Conservation (phyloP, 768 basidiomycete species). For the Leccinum aurantiacum region DNA sequence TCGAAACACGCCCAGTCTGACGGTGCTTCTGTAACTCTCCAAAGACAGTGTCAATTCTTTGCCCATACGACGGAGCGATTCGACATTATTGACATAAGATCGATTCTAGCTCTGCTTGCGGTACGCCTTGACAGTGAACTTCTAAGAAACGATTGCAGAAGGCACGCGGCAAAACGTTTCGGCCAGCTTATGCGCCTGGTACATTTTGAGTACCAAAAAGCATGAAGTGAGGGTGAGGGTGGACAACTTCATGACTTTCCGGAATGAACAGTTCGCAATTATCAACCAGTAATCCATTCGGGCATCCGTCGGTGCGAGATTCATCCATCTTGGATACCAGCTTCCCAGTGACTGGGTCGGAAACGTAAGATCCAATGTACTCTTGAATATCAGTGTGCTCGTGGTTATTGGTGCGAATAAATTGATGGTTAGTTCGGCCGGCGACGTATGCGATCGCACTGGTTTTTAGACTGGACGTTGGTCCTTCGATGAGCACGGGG, state of each 20-base stretch:
- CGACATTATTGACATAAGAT: constrained; percentile 91
- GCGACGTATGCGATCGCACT: constrained; percentile 92
- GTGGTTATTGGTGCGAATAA: constrained; percentile 98
- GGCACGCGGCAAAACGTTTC: constrained; percentile 92
- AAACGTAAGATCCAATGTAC: constrained; percentile 95
- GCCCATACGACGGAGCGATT: constrained; percentile 92
- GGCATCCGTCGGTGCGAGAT: constrained; percentile 96
- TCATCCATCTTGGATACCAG: constrained; percentile 93
- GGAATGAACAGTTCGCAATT: constrained; percentile 95
- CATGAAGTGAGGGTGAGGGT: constrained; percentile 95
- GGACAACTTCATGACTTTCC: constrained; percentile 92
- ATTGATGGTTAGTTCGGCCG: constrained; percentile 86
- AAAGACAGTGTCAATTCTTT: constrained; percentile 89
- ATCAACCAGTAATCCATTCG: constrained; percentile 92
- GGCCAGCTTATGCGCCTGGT: constrained; percentile 92
- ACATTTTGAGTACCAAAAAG: constrained; percentile 99
- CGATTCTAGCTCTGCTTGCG: constrained; percentile 87
- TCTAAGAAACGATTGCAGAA: constrained; percentile 83
- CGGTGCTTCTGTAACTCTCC: constrained; percentile 90
- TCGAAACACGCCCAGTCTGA: constrained; percentile 89
- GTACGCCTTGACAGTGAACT: constrained; percentile 96
- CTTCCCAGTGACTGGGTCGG: constrained; percentile 88
- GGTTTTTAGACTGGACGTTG: constrained; percentile 97
- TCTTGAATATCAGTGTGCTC: constrained; percentile 99
- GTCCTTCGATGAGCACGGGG: constrained; percentile 96